Base-by-base conservation (phyloP, 176 grass and related monocot genomes). In the Eragrostis nindensis region DNA sequence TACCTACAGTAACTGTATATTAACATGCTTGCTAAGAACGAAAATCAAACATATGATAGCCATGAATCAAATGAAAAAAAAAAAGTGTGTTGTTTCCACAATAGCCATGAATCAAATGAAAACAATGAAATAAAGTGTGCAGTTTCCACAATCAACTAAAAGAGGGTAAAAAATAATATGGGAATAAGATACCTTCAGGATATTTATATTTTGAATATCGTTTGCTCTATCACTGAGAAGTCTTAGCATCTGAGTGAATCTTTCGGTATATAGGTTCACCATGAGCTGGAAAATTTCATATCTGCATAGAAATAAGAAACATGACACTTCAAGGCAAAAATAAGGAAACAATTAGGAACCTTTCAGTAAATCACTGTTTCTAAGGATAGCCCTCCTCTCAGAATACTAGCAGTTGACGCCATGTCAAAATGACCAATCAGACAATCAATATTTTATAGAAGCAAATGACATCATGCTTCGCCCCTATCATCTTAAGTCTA, bases 211-310 rank as follows among this genome's bases (percentile, higher is more conserved):
- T 87, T 88, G 94, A 88, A 99, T 86, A 68, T 94, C 85, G 68
- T 92, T 94, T 70, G 97, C 87, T 87, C 97, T 95, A 78, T 99
- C 93, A 86, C 97, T 94, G 60, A 96, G 91, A 74, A 99, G 91
- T 77, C 93, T 91, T 78, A 99, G 91, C 93, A 99, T 96, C 77
- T 96, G 97, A 73, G 93, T 90, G 59, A 94, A 99, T 75, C 91
- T 96, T 80, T 96, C 97, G 0, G 91, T 96, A 73, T 99, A 99
- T 68, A 99, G 89, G 87, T 99, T 99, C 71, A 99, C 91, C 87
- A 94, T 88, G 77, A 96, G 93, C 82, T 99, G 97, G 89, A 96
- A 99, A 84, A 99, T 96, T 83, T 96, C 97, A 75, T 99, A 99
- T 92, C 97, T 99, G 78, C 63, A 64, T 43, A 83, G 47, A 87